phyloP scores from a whole-genome alignment of 768 basidiomycete genomes.

The Suillus plorans region DNA sequence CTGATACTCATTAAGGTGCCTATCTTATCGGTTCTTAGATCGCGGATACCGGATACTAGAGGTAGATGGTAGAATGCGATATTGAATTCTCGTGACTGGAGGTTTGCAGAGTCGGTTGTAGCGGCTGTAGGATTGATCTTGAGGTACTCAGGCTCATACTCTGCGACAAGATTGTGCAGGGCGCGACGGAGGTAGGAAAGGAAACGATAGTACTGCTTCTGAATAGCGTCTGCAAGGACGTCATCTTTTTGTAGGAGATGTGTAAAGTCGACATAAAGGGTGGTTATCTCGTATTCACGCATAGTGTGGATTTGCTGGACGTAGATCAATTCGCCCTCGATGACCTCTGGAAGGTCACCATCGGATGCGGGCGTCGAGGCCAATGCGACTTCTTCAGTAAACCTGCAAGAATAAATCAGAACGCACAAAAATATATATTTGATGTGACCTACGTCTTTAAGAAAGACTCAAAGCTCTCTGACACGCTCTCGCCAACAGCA shows the following conservation, averaged over 20 bases:
- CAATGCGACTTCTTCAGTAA: slow-evolving; percentile 76
- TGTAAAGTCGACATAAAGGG: slow-evolving; percentile 93
- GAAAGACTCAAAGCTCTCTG: slow-evolving; percentile 89
- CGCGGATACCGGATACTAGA: slow-evolving; percentile 91
- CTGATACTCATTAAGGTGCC: slow-evolving; percentile 94
- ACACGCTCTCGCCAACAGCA: slow-evolving; percentile 93
- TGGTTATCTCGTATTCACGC: slow-evolving; percentile 92
- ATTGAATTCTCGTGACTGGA: slow-evolving; percentile 90
- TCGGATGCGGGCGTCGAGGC: slow-evolving; percentile 81
- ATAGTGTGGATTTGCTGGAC: slow-evolving; percentile 93
- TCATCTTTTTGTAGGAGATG: slow-evolving; percentile 91
- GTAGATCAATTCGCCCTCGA: slow-evolving; percentile 72
- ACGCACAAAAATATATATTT: background rate
- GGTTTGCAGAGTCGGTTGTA: slow-evolving; percentile 80
- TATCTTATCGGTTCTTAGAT: slow-evolving; percentile 89
- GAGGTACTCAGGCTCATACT: slow-evolving; percentile 91
- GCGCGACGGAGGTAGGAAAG: slow-evolving; percentile 92
- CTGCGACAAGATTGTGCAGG: slow-evolving; percentile 83
- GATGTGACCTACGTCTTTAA: slow-evolving; percentile 72
- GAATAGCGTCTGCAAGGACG: slow-evolving; percentile 90
- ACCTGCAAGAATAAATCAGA: slow-evolving; percentile 46
- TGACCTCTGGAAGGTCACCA: slow-evolving; percentile 53
- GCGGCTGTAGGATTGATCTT: slow-evolving; percentile 93
- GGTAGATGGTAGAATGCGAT: slow-evolving; percentile 96
- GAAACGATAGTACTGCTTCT: slow-evolving; percentile 95